phyloP scores from a whole-genome alignment of 495 filamentous ascomycete genomes.

The Xylaria flabelliformis region DNA sequence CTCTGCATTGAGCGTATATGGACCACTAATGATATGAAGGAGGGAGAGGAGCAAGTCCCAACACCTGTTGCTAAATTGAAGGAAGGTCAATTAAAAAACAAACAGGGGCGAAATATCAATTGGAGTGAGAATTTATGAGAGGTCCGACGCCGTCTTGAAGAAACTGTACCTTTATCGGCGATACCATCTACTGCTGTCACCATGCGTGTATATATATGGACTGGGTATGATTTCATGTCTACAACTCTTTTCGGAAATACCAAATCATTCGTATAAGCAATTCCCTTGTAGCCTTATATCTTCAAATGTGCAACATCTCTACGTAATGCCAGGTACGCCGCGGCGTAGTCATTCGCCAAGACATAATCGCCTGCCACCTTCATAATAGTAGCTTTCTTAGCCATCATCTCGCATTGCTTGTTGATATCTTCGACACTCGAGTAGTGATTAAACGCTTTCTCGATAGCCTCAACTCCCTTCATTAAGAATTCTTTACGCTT shows the following conservation, averaged over 20 bases:
- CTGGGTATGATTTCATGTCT: conserved; percentile 25
- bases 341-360: conserved; percentile 76
- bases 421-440: conserved; percentile 74
- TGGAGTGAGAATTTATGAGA: conserved; percentile 46
- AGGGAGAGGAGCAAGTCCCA: conserved; percentile 45
- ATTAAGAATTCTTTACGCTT: conserved; percentile 66
- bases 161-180: conserved; percentile 4
- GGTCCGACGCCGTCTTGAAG: neutral
- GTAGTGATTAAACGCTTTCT: conserved; percentile 68
- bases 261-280: conserved; percentile 1
- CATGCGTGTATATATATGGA: conserved; percentile 28
- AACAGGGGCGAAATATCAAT: conserved; percentile 51
- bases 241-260: conserved; percentile 4
- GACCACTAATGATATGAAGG: conserved; percentile 68
- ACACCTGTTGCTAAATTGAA: conserved; percentile 11
- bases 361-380: conserved; percentile 73
- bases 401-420: conserved; percentile 82
- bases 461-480: conserved; percentile 70
- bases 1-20: conserved; percentile 83
- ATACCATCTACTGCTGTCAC: neutral
- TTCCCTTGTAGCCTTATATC: conserved; percentile 21
- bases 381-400: conserved; percentile 84
- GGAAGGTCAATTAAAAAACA: conserved; percentile 53
- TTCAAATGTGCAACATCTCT: conserved; percentile 44
- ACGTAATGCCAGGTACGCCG: conserved; percentile 69